A percentile compares a stretch with the other conserved stretches of the same genome.
Evolutionary conservation across 768 basidiomycete species (phyloP).

Genomic region (Russula griseocarnosa): DNA sequence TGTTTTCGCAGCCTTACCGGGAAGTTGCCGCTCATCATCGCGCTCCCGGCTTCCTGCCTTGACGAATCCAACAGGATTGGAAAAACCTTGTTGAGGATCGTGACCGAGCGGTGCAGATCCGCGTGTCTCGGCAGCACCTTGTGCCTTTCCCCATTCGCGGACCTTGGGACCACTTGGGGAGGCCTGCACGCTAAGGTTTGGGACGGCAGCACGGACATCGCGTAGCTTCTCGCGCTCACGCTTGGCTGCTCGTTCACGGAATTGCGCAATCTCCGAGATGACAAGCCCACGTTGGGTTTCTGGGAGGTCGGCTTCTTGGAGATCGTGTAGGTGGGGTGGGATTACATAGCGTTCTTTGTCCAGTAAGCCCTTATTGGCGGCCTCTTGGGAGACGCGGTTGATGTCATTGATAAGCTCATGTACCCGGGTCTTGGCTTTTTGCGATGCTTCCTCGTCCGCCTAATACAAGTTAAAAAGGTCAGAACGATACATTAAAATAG

Average conservation of each 20-base stretch:
- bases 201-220: conserved; percentile 62
- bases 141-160: conserved; percentile 75
- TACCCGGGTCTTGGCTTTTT: conserved; percentile 61
- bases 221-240: conserved; percentile 84
- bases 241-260: conserved; percentile 91
- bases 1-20: conserved; percentile 51
- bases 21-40: conserved; percentile 36
- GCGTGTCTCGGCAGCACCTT: conserved; percentile 32
- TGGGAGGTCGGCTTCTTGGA: conserved; percentile 94
- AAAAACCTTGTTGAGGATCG: conserved; percentile 57
- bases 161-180: conserved; percentile 63
- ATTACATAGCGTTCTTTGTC: conserved; percentile 88
- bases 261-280: conserved; percentile 93
- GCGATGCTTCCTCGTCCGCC: conserved; percentile 65
- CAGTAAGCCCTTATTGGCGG: conserved; percentile 65
- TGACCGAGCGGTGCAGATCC: conserved; percentile 32
- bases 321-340: conserved; percentile 93
- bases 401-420: conserved; percentile 67
- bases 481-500: conserved; percentile 4
- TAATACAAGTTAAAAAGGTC: conserved; percentile 34
- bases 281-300: conserved; percentile 91
- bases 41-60: conserved; percentile 52
- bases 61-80: conserved; percentile 80
- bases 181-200: conserved; percentile 37
- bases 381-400: conserved; percentile 66